Evolutionary conservation across 306 rosid species (phyloP).

Genomic region (Prinsepia uniflora): DNA sequence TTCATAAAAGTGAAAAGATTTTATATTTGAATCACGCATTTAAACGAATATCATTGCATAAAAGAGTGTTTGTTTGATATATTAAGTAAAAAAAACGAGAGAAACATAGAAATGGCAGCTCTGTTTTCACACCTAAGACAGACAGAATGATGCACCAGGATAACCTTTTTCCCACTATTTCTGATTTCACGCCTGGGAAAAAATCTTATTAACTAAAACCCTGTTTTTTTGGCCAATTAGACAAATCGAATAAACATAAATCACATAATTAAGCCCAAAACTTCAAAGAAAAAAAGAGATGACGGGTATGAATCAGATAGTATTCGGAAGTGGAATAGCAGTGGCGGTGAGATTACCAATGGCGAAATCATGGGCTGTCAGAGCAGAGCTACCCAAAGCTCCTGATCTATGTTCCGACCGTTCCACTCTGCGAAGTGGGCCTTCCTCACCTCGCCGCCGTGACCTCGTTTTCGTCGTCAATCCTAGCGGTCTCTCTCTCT

Average conservation of each 20-base stretch:
- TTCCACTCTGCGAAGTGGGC: conserved; percentile 33
- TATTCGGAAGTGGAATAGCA: conserved; percentile 39
- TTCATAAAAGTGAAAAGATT: too few relatives aligned
- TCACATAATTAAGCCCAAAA: not conserved
- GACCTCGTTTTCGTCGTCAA: conserved; percentile 93
- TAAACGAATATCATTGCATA: too few relatives aligned
- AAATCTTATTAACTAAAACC: not conserved
- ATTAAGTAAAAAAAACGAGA: not conserved
- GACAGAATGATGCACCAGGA: too few relatives aligned
- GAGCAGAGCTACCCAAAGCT: conserved; percentile 57
- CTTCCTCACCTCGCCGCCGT: conserved; percentile 52
- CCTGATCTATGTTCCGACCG: conserved; percentile 46
- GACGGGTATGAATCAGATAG: conserved; percentile 42
- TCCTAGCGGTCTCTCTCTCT: conserved; percentile 51
- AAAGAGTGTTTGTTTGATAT: too few relatives aligned
- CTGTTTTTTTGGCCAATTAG: not conserved
- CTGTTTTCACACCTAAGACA: not conserved
- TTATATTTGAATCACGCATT: too few relatives aligned
- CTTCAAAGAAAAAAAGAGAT: not conserved
- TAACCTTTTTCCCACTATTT: not conserved
- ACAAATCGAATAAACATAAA: not conserved
- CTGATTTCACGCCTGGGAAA: not conserved
- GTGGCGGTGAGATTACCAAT: conserved; percentile 27
- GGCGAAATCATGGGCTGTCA: conserved; percentile 46
- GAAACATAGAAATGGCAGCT: not conserved